phyloP scores from a whole-genome alignment of 805 yeast species.

The Cyberlindnera sargentensis region DNA sequence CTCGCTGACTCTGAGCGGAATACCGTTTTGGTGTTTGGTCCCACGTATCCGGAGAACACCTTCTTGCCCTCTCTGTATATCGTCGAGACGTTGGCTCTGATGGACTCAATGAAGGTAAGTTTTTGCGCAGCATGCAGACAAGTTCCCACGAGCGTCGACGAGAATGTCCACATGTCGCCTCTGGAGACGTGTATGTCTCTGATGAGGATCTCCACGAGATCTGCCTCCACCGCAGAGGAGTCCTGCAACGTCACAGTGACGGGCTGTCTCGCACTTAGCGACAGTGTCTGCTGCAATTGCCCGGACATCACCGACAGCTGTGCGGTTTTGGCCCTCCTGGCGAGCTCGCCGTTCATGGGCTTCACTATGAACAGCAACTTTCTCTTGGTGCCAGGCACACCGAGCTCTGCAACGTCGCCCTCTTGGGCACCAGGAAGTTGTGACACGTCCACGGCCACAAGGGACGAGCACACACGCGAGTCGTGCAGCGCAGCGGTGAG shows the following conservation, averaged over 20 bases:
- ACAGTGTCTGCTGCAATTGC: constrained; percentile 51
- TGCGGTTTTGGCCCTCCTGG: constrained; percentile 26
- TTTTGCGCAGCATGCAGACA: constrained; percentile 67
- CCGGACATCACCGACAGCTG: constrained; percentile 55
- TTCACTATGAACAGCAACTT: constrained; percentile 39
- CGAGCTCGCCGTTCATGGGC: constrained; percentile 25
- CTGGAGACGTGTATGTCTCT: constrained; percentile 77
- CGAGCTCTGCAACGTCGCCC: constrained; percentile 73
- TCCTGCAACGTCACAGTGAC: constrained; percentile 49
- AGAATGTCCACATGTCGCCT: constrained; percentile 88
- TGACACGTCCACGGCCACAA: constrained; percentile 55
- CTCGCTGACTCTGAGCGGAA: constrained; percentile 90
- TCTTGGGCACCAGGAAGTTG: constrained; percentile 54
- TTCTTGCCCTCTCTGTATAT: constrained; percentile 61
- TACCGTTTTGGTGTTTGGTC: constrained; percentile 67
- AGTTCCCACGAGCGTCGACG: constrained; percentile 49
- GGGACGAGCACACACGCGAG: constrained; percentile 44
- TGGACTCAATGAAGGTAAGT: constrained; percentile 50
- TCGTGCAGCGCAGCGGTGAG: constrained; percentile 50
- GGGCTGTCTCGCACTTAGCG: constrained; percentile 58
- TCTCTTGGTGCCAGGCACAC: constrained; percentile 28
- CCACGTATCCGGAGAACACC: constrained; percentile 69
- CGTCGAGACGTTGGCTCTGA: constrained; percentile 58
- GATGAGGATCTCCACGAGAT: constrained; percentile 72
- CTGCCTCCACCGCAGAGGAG: constrained; percentile 54